Conservation (phyloP, 495 filamentous ascomycete genomes). For the Penicillium subrubescens region DNA sequence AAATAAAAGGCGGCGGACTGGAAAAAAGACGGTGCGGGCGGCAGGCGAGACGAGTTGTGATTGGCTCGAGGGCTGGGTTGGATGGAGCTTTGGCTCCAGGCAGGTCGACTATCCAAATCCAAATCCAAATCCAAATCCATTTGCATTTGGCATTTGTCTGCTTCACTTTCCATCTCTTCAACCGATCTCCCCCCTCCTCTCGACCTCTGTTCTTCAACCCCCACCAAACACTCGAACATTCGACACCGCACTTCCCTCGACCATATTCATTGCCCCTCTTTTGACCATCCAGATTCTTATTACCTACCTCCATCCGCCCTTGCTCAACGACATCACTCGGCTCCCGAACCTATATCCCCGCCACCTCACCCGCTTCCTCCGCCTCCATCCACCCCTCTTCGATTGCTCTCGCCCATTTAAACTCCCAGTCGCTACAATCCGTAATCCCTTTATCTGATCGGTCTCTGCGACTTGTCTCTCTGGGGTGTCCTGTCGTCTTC, state of each 20-base stretch:
- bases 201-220: neutral
- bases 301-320: slow-evolving; percentile 1
- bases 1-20: slow-evolving; percentile 20
- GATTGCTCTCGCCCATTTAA: neutral
- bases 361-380: slow-evolving; percentile 7
- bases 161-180: slow-evolving; percentile 14
- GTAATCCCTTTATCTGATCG: slow-evolving; percentile 1
- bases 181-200: neutral
- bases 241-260: neutral
- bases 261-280: neutral
- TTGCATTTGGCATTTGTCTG: neutral
- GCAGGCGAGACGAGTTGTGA: slow-evolving; percentile 30
- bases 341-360: neutral
- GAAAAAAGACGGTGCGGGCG: slow-evolving; percentile 41
- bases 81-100: slow-evolving; percentile 24
- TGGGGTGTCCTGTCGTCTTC: slow-evolving; percentile 13
- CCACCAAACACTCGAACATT: neutral
- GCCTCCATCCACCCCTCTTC: neutral
- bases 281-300: neutral
- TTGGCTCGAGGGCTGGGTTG: slow-evolving; percentile 22
- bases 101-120: slow-evolving; percentile 32
- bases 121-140: slow-evolving; percentile 19
- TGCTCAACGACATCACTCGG: slow-evolving; percentile 3
- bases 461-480: neutral
- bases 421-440: slow-evolving; percentile 6